Conservation (phyloP, 2,329 filamentous ascomycete genomes). For the Leptodontidium sp. region DNA sequence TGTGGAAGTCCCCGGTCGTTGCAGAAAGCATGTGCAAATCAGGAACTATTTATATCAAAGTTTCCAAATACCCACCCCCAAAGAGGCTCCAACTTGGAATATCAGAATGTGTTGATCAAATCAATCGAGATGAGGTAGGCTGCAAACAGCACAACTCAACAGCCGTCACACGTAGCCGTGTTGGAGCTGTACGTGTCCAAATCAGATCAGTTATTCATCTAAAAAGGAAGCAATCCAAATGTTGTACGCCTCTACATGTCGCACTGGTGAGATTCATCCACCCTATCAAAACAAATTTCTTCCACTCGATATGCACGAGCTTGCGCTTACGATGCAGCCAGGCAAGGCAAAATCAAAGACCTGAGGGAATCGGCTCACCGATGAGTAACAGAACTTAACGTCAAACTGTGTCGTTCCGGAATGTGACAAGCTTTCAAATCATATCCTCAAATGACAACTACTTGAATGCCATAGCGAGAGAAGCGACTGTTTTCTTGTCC, state of each 20-base stretch:
- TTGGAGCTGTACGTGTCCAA: constrained; percentile 4
- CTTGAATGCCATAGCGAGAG: neutral
- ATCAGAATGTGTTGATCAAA: neutral
- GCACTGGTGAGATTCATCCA: neutral
- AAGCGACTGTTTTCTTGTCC: neutral
- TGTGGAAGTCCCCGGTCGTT: neutral
- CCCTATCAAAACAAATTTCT: neutral
- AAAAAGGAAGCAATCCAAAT: neutral
- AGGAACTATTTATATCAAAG: neutral
- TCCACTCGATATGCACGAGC: neutral
- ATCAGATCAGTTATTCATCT: constrained; percentile 13
- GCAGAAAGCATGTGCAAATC: neutral
- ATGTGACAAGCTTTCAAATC: neutral
- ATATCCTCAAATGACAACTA: neutral
- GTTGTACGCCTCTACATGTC: constrained; percentile 3
- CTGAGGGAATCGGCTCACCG: neutral
- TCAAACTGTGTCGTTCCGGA: neutral
- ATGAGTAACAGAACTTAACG: neutral
- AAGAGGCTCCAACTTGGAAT: neutral
- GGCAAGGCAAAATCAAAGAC: neutral
- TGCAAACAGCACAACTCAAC: neutral
- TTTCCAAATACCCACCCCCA: too few relatives aligned
- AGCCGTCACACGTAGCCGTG: neutral
- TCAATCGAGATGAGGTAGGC: neutral
- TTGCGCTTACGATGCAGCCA: constrained; percentile 1